Conservation (phyloP, 139 green algal species). For the Bryopsis sp. region DNA sequence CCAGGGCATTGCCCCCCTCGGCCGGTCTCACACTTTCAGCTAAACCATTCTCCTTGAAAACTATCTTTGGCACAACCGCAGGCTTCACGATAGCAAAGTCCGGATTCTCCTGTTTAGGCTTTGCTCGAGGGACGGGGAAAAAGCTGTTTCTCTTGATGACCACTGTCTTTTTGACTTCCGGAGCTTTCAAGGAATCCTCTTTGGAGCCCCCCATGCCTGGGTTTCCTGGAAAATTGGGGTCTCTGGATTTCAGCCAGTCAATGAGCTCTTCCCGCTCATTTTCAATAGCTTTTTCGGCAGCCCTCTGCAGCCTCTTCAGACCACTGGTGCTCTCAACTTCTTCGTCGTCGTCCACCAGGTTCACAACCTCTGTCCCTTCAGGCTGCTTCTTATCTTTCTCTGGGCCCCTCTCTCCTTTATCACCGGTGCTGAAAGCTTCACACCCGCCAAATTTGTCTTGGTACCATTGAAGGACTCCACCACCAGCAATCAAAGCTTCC, state of each 20-base stretch:
- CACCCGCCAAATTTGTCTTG: neutral
- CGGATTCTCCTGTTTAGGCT: neutral
- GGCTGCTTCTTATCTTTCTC: too few species aligned
- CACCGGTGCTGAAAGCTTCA: too few species aligned
- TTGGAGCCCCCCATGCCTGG: too few species aligned
- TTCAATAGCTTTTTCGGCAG: neutral
- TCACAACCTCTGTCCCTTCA: too few species aligned
- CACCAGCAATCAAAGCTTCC: neutral
- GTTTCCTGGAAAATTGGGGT: too few species aligned
- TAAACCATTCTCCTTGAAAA: neutral
- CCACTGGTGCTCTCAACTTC: too few species aligned
- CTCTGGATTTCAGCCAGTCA: neutral
- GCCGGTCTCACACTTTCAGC: neutral
- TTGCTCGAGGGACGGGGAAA: neutral
- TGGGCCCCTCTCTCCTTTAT: too few species aligned
- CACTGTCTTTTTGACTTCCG: neutral
- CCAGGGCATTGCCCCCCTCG: too few species aligned
- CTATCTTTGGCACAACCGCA: neutral
- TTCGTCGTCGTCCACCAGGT: too few species aligned
- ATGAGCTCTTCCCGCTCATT: neutral
- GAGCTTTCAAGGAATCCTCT: too few species aligned
- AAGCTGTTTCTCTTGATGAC: conserved; percentile 1
- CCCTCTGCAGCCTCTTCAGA: too few species aligned
- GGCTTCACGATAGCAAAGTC: neutral
- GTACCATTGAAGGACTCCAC: neutral